Evolutionary conservation across 2,329 filamentous ascomycete species (phyloP).

Genomic region (Pseudogymnoascus sp.): DNA sequence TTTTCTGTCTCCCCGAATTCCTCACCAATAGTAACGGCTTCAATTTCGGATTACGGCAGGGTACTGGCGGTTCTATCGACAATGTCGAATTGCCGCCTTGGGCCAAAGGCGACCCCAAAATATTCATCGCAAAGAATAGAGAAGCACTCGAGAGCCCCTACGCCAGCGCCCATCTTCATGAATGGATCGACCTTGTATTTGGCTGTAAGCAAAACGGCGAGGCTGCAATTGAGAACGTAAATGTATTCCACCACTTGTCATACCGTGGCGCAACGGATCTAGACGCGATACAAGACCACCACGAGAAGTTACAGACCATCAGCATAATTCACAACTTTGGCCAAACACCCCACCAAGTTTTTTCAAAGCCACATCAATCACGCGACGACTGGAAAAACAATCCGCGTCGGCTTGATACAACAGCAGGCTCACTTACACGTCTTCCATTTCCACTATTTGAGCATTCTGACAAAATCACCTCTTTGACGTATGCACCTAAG

Average conservation of each 20-base stretch:
- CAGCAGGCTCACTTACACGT: constrained; percentile 67
- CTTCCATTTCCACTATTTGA: constrained; percentile 69
- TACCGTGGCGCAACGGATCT: constrained; percentile 91
- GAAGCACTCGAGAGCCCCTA: constrained; percentile 90
- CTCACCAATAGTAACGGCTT: constrained; percentile 89
- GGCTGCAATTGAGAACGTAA: constrained; percentile 80
- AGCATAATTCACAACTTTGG: constrained; percentile 98
- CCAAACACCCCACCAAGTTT: constrained; percentile 93
- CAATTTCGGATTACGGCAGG: constrained; percentile 84
- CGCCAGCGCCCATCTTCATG: constrained; percentile 80
- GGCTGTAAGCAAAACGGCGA: constrained; percentile 91
- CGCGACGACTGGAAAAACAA: constrained; percentile 62
- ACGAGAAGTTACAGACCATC: constrained; percentile 81
- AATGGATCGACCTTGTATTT: constrained; percentile 95
- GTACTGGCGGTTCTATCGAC: constrained; percentile 70
- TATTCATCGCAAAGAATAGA: constrained; percentile 93
- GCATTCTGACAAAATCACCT: constrained; percentile 69
- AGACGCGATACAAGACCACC: constrained; percentile 80
- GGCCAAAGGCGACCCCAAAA: constrained; percentile 92
- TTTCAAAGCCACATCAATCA: constrained; percentile 70
- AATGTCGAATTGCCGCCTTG: constrained; percentile 86
- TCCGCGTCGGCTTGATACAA: constrained; percentile 65
- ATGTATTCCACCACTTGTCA: constrained; percentile 93
- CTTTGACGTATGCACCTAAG: constrained; percentile 69
- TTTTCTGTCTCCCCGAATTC: constrained; percentile 94